Evolutionary conservation across 495 filamentous ascomycete species (phyloP).

Genomic region (Penicillium nucicola): DNA sequence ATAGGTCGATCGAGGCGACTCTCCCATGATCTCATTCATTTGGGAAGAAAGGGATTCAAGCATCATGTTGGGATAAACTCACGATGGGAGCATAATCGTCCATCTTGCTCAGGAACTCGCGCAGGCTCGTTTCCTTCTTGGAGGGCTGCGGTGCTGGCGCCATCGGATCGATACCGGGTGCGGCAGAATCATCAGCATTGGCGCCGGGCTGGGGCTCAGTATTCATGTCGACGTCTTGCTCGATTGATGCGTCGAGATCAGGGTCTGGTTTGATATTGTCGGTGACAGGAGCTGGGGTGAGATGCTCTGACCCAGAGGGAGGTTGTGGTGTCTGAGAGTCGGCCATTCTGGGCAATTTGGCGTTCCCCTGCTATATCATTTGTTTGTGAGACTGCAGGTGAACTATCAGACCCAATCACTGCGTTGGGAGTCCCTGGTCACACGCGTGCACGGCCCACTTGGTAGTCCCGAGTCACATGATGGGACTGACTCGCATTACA

Average conservation of each 20-base stretch:
- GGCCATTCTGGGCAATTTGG: slow-evolving; percentile 7
- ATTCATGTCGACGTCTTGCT: slow-evolving; percentile 46
- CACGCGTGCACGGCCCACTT: slow-evolving; percentile 7
- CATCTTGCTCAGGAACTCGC: slow-evolving; percentile 92
- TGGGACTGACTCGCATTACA: too few relatives aligned
- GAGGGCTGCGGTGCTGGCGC: slow-evolving; percentile 52
- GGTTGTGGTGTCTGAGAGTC: slow-evolving; percentile 11
- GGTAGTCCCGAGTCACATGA: too few relatives aligned
- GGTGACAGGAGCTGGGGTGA: slow-evolving; percentile 12
- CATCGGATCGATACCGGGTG: slow-evolving; percentile 26
- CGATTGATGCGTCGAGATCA: slow-evolving; percentile 36
- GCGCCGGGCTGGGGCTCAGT: slow-evolving; percentile 19
- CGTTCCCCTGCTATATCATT: background rate
- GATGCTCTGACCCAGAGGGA: slow-evolving; percentile 10
- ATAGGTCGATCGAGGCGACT: too few relatives aligned
- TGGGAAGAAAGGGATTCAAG: too few relatives aligned
- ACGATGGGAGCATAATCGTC: slow-evolving; percentile 98
- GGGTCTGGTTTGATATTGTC: slow-evolving; percentile 31
- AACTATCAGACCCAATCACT: slow-evolving; percentile 2
- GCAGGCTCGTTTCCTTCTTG: slow-evolving; percentile 85
- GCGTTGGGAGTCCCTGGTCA: slow-evolving; percentile 2
- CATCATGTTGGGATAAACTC: slow-evolving; percentile 29
- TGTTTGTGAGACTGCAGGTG: background rate
- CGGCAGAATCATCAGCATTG: slow-evolving; percentile 11
- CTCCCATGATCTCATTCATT: too few relatives aligned